Evolutionary conservation across 2,329 filamentous ascomycete species (phyloP).

Genomic region (Pyricularia pennisetigena): DNA sequence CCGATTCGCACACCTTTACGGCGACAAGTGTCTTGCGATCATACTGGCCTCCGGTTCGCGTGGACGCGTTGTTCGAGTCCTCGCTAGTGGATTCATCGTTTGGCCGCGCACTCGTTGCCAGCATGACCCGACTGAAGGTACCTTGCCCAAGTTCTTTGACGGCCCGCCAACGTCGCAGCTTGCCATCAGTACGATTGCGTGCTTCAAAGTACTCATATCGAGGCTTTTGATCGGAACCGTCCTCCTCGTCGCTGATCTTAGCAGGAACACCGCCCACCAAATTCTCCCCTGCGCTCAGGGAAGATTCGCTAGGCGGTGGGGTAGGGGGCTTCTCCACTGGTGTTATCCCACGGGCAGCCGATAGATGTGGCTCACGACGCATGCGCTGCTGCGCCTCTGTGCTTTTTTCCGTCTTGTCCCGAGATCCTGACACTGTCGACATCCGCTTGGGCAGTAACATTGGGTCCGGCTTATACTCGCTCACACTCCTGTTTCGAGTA

Average conservation of each 20-base stretch:
- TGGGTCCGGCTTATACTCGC: slow-evolving; percentile 74
- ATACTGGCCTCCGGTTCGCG: slow-evolving; percentile 18
- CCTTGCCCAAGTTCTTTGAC: slow-evolving; percentile 79
- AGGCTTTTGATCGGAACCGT: slow-evolving; percentile 20
- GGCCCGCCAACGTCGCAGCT: slow-evolving; percentile 68
- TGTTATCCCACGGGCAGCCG: slow-evolving; percentile 65
- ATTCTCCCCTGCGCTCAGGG: slow-evolving; percentile 35
- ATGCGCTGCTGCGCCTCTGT: slow-evolving; percentile 29
- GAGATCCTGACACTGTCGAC: slow-evolving; percentile 60
- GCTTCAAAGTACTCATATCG: slow-evolving; percentile 60
- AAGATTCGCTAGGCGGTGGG: slow-evolving; percentile 71
- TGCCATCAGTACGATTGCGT: slow-evolving; percentile 53
- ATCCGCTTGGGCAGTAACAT: slow-evolving; percentile 61
- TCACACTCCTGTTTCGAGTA: slow-evolving; percentile 70
- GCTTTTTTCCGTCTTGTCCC: slow-evolving; percentile 26
- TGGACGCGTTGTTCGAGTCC: slow-evolving; percentile 18
- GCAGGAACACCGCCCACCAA: slow-evolving; percentile 24
- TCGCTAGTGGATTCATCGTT: slow-evolving; percentile 29
- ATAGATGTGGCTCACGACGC: slow-evolving; percentile 72
- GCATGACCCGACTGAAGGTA: slow-evolving; percentile 88
- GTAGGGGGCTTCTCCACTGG: slow-evolving; percentile 59
- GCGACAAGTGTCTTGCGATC: slow-evolving; percentile 79
- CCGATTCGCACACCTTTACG: slow-evolving; percentile 92
- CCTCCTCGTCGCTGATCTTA: slow-evolving; percentile 14
- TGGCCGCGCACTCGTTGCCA: slow-evolving; percentile 70